Evolutionary conservation across 192 early-diverging fungal species (phyloP), one percentile per base, ranked within the genome.

Genomic region (Coemansia sp.): DNA sequence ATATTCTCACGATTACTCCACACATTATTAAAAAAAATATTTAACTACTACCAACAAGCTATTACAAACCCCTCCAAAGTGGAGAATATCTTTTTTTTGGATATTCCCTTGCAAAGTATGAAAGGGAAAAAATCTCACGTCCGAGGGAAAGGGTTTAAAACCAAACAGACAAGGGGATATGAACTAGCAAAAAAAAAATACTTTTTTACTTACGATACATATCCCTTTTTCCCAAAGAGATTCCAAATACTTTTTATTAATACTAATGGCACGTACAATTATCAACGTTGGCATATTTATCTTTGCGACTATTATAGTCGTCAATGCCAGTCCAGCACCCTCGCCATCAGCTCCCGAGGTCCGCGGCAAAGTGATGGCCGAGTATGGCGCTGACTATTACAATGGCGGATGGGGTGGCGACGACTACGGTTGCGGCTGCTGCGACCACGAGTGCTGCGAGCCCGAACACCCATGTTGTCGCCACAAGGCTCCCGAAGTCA

Each of bases 401-500:
- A 47, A 64, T 49, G 57, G 66, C 46, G 74, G 66, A 8, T 66
- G 64, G 35, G 43, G 50, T 50, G 64, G 60, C 26, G 68, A 71
- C 38, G 62, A 80, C 8, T 55, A 69, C 52, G 69, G 55, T 33
- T 72, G 70, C 37, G 63, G 70, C 26, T 26, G 26, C 26, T 26
- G 26, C 63, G 37, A 60, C 35, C 58, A 63, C 62, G 69, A 72
- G 11, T 19, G 55, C 7, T 58, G 35, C 63, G 63, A 66, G 30
- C 33, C 58, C 49, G 39, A 66, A 59, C 19, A 67, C 13, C 44
- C 62, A 33, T 70, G 72, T 60, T 68, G 74, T 55, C 52, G 62
- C 55, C 73, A 68, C 63, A 79, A 68, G 63, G 66, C 47, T 3
- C 78, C 78, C 2, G 70, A 81, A 32, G 44, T 81, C 35, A 73